phyloP scores from a whole-genome alignment of 345 rosid genomes.

The Linum tenue region DNA sequence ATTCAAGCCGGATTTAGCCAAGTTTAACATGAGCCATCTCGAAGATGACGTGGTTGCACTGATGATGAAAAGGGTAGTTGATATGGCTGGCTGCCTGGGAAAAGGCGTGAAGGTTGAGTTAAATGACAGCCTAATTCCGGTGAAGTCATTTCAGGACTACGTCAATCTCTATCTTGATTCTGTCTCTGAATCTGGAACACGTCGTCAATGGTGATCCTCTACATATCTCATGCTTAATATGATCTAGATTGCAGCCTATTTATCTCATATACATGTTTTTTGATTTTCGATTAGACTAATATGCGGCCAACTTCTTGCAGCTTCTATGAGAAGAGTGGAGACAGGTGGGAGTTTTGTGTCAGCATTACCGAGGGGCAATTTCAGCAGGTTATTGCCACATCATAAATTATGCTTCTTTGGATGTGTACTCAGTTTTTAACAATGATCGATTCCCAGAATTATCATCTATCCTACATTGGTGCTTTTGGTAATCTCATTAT shows the following conservation, averaged over 20 bases:
- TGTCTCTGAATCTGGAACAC: constrained; percentile 26
- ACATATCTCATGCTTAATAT: neutral
- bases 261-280: neutral
- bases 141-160: constrained; percentile 66
- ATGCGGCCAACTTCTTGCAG: constrained; percentile 28
- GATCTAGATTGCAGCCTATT: neutral
- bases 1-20: constrained; percentile 70
- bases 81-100: constrained; percentile 93
- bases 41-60: constrained; percentile 90
- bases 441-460: too few species aligned
- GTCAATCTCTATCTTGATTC: constrained; percentile 63
- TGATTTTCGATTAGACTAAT: constrained; percentile 1
- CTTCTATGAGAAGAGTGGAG: constrained; percentile 56
- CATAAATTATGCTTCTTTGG: neutral
- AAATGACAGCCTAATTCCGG: constrained; percentile 62
- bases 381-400: constrained; percentile 64
- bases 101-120: constrained; percentile 84
- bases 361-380: constrained; percentile 86
- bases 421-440: neutral
- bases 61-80: constrained; percentile 85
- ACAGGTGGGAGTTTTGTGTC: constrained; percentile 89
- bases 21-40: constrained; percentile 67
- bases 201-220: constrained; percentile 43
- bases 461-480: neutral
- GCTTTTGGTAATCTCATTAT: neutral